phyloP scores from a whole-genome alignment of 23 red algal genomes.

The Gracilaria domingensis region DNA sequence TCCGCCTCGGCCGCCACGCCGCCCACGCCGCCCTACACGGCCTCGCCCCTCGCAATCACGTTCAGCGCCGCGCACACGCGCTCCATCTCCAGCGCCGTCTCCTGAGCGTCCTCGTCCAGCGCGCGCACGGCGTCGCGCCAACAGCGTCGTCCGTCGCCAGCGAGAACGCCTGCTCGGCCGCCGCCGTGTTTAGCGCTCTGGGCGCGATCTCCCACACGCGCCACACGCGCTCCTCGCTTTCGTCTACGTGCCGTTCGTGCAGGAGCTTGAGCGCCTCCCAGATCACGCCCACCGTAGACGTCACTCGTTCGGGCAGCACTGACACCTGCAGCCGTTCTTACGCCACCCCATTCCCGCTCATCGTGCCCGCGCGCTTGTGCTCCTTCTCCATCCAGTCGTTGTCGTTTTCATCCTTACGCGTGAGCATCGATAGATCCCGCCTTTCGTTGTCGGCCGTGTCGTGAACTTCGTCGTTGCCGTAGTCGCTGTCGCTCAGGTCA shows the following conservation, averaged over 20 bases:
- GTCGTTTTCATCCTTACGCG: too few relatives aligned
- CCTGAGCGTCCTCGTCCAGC: conserved; percentile 11
- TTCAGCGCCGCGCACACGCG: neutral
- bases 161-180: neutral
- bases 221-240: neutral
- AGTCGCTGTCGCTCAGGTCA: neutral
- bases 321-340: neutral
- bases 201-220: neutral
- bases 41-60: too few relatives aligned
- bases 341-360: neutral
- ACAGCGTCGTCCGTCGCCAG: conserved; percentile 6
- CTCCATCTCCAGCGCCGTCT: neutral
- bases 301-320: neutral
- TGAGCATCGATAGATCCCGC: neutral
- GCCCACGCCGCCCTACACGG: neutral
- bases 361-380: neutral
- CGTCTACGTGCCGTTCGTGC: conserved; percentile 40
- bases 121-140: neutral
- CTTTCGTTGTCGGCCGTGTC: neutral
- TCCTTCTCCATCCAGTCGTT: too few relatives aligned
- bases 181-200: neutral
- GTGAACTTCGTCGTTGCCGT: neutral
- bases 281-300: conserved; percentile 37
- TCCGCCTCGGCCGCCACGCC: neutral
- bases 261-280: conserved; percentile 36